Evolutionary conservation across 164 flowering plant genomes (phyloP), one percentile per base, ranked within the genome.

Genomic region (Chloranthus sessilifolius): DNA sequence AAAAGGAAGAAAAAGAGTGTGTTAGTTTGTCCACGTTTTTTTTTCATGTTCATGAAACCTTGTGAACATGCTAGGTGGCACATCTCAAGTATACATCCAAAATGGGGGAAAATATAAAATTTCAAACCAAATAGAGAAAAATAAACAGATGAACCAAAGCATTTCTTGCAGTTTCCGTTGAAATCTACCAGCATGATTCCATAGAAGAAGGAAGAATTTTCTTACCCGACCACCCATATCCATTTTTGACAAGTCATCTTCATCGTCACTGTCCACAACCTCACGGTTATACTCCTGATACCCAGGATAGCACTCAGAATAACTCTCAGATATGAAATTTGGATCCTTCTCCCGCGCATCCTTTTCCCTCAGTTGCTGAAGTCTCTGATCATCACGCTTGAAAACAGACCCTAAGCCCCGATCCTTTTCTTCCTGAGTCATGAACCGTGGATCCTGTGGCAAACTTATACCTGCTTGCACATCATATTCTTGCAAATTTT

Each of bases 271-370:
- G 59, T 78, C 94, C 29, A 86, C 91, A 29, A 92, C 54, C 73
- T 92, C 99, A 52, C 94, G 94, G 54, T 88, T 92, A 54, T 88
- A 92, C 59, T 86, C 91, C 63, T 92, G 99, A 67, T 92, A 92
- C 19, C 94, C 95, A 52, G 99, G 99, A 62, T 92, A 92, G 66
- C 99, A 92, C 62, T 92, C 99, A 27, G 99, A 92, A 58, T 92
- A 92, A 66, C 96, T 88, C 62, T 92, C 99, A 1, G 99, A 92
- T 43, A 92, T 78, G 59, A 92, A 92, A 67, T 86, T 88, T 21
- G 99, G 99, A 74, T 92, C 99, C 68, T 86, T 92, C 54, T 92
- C 99, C 30, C 99, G 78, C 40, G 95, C 77, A 77, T 92, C 99
- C 62, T 73, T 92, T 67, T 92, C 99, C 65, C 97, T 79, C 52